Evolutionary conservation across 169 alveolate genomes (phyloP).

Genomic region (Plasmodium knowlesi): DNA sequence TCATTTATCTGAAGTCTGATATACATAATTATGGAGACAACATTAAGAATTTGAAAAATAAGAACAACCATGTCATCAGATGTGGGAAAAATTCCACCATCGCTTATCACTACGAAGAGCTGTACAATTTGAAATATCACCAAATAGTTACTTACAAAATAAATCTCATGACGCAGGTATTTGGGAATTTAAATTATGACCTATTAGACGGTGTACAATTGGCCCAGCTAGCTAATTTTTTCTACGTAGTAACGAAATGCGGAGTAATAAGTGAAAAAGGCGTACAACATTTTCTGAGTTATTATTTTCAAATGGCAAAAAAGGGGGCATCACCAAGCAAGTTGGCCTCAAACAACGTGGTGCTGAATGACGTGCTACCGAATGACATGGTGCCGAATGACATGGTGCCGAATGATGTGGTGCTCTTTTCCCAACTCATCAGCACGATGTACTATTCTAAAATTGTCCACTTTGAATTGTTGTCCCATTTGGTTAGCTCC

Average conservation of each 20-base stretch:
- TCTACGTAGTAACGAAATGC: constrained; percentile 11
- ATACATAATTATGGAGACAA: constrained; percentile 17
- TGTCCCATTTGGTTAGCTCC: neutral
- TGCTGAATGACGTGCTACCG: too few relatives aligned
- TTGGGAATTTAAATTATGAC: constrained; percentile 9
- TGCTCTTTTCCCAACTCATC: constrained; percentile 10
- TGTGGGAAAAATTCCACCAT: neutral
- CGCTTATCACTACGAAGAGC: constrained; percentile 22
- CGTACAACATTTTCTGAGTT: neutral
- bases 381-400: too few relatives aligned
- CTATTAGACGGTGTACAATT: neutral
- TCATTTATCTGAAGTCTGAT: constrained; percentile 22
- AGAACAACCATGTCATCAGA: neutral
- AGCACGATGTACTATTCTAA: constrained; percentile 58
- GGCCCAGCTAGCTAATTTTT: constrained; percentile 16
- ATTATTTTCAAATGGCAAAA: neutral
- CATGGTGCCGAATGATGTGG: too few relatives aligned
- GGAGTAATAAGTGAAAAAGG: constrained; percentile 42
- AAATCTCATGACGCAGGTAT: constrained; percentile 1
- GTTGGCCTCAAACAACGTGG: neutral
- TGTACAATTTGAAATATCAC: constrained; percentile 49
- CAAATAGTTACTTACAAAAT: constrained; percentile 21
- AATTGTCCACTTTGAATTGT: constrained; percentile 17
- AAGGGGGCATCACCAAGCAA: neutral
- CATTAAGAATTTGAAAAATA: constrained; percentile 16